Base-by-base conservation (phyloP, 257 asterid genomes). In the Salvia miltiorrhiza region DNA sequence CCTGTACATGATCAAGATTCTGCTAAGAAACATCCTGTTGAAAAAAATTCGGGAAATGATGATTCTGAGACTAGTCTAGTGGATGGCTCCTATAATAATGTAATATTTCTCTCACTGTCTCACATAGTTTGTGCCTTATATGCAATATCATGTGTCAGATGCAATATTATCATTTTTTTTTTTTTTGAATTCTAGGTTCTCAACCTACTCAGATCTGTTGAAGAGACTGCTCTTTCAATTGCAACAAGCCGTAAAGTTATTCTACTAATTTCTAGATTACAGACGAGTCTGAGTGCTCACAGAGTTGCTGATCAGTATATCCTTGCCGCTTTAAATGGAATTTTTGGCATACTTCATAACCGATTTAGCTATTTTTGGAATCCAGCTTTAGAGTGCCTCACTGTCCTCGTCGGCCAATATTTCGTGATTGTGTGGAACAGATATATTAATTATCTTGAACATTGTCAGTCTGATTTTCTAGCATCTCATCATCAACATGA, bases 311-410 rank as follows among this genome's bases (percentile, higher is more conserved):
- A 83, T 62, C 78, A 78, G 62, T 89, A 87, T 76, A 66, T 87
- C 45, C 81, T 88, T 70, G 73, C 77, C 35, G 80, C 80, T 71
- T 78, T 93, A 69, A 57, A 72, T 80, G 99, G 99, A 77, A 72
- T 83, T 65, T 72, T 93, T 32, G 99, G 96, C 75, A 80, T 93
- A 73, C 78, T 93, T 57, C 89, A 93, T 76, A 87, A 84, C 79
- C 82, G 90, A 65, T 85, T 90, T 73, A 86, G 84, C 78, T 67
- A 71, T 62, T 76, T 87, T 69, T 87, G 93, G 96, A 77, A 75
- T 45, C 94, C 96, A 43, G 95, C 96, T 54, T 66, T 78, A 64
- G 95, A 90, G 73, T 93, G 96, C 83, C 89, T 91, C 67, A 72
- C 83, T 67, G 71, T 75, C 76, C 78, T 90, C 20, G 68, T 93